Evolutionary conservation across 257 asterid species (phyloP), one percentile per base, ranked within the genome.

Genomic region (Forsythia suspensa): DNA sequence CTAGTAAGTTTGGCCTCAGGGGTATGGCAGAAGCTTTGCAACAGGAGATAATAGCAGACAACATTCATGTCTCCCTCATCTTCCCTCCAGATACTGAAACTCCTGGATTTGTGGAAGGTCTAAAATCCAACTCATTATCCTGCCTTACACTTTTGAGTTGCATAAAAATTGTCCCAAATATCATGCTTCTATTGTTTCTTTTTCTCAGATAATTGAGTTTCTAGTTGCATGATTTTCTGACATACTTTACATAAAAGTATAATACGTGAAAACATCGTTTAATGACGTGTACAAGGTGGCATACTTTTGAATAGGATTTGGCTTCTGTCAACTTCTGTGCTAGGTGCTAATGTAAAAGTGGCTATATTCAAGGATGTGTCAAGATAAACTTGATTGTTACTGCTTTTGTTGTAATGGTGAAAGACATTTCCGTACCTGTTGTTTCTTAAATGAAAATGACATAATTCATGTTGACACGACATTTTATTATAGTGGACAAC

Each of bases 31-130:
- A 96, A 87, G 90, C 99, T 36, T 79, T 96, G 83, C 99, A 91
- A 79, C 99, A 96, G 29, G 99, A 96, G 88, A 84, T 89, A 42
- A 87, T 96, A 83, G 83, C 91, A 18, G 90, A 94, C 70, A 83
- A 96, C 87, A 94, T 96, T 83, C 99, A 94, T 69, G 87, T 96
- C 75, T 92, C 98, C 43, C 92, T 96, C 71, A 88, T 96, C 79
- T 96, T 92, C 79, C 98, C 99, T 44, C 98, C 99, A 0, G 98
- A 94, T 85, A 96, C 98, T 5, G 98, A 96, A 73, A 96, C 99
- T 65, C 99, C 98, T 68, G 99, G 98, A 42, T 85, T 91, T 63
- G 94, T 83, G 0, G 96, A 96, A 96, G 98, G 98, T 87, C 24
- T 18, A 37, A 73, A 71, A 9, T 79, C 80, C 73, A 70, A 48